Conservation (phyloP, 495 filamentous ascomycete genomes). For the Stereocaulon alpinum region DNA sequence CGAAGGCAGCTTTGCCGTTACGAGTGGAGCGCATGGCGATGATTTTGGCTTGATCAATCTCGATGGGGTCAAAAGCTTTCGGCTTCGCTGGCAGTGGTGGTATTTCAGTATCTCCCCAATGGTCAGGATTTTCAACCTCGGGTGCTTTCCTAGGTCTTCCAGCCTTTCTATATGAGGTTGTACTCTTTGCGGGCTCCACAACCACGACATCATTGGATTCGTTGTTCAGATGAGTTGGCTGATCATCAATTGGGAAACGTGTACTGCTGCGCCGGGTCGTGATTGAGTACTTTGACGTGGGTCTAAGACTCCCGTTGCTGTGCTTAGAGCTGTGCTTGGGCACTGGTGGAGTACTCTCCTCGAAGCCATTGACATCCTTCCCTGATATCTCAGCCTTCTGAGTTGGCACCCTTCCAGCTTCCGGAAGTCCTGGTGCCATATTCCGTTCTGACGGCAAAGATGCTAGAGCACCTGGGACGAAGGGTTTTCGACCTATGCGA, state of each 20-base stretch:
- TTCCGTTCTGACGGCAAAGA: conserved; percentile 49
- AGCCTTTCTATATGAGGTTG: not conserved
- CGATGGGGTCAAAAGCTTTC: conserved; percentile 4
- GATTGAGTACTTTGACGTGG: not conserved
- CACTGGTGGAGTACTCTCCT: too few species aligned
- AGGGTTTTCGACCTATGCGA: conserved; percentile 37
- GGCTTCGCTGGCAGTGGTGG: conserved; percentile 11
- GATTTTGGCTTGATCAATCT: conserved; percentile 12
- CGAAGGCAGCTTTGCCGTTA: conserved; percentile 13
- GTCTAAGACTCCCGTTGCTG: too few species aligned
- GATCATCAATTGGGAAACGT: not conserved
- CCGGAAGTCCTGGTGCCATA: not conserved
- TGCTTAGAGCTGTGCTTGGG: too few species aligned
- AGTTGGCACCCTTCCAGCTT: not conserved
- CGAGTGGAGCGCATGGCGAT: conserved; percentile 15
- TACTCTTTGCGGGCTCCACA: not conserved
- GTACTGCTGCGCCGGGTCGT: not conserved
- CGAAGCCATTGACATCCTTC: not conserved
- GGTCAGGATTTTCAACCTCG: not conserved
- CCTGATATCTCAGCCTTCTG: not conserved
- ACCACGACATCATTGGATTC: not conserved
- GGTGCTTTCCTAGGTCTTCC: not conserved
- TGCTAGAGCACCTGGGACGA: conserved; percentile 46
- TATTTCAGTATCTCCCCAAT: not conserved
- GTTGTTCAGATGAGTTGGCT: not conserved